Conservation (phyloP, 2,329 filamentous ascomycete genomes). For the Intubia oerlemansii region DNA sequence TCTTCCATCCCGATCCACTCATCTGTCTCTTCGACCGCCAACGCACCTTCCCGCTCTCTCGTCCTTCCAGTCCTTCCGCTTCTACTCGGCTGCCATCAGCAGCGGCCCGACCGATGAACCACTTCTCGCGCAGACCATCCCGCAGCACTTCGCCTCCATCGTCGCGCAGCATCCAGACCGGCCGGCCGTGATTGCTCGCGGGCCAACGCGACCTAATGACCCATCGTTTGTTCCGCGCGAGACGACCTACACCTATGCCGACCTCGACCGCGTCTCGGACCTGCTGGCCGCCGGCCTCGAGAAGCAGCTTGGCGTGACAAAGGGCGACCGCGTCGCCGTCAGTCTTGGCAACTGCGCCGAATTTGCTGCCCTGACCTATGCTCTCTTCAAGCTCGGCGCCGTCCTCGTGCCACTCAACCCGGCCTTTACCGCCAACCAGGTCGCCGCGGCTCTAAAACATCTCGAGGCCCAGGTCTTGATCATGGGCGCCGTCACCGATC, state of each 20-base stretch:
- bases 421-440: constrained; percentile 61
- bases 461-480: constrained; percentile 54
- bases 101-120: constrained; percentile 24
- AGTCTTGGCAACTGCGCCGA: constrained; percentile 72
- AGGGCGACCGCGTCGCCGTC: constrained; percentile 69
- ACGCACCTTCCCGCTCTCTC: neutral
- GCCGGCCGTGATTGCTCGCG: constrained; percentile 31
- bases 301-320: constrained; percentile 44
- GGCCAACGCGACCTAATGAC: too few relatives aligned
- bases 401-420: constrained; percentile 88
- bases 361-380: constrained; percentile 71
- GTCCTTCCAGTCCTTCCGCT: neutral
- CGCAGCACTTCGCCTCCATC: constrained; percentile 46
- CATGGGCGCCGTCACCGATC: constrained; percentile 70
- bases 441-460: constrained; percentile 57
- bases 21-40: too few relatives aligned
- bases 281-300: constrained; percentile 48
- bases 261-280: constrained; percentile 58
- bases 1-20: too few relatives aligned
- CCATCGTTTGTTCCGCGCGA: constrained; percentile 21
- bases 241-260: constrained; percentile 48
- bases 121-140: constrained; percentile 47
- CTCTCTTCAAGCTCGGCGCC: constrained; percentile 83
- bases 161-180: constrained; percentile 44
- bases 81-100: constrained; percentile 1